Conservation (phyloP, 305 asterid genomes). For the Plantago rigida region DNA sequence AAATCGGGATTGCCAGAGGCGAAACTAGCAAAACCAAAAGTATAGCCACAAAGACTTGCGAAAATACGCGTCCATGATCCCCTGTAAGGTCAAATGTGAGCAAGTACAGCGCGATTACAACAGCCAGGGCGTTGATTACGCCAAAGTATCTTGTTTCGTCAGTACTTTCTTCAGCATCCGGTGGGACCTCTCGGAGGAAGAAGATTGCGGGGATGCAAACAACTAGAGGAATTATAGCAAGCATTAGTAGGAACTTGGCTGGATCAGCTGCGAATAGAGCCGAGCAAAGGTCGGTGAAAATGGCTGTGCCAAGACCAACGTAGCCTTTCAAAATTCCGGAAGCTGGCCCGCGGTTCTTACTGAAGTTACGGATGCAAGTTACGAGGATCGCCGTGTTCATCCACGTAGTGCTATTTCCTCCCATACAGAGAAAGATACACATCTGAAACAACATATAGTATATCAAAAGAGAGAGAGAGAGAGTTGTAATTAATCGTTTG, state of each 20-base stretch:
- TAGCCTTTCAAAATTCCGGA: slow-evolving; percentile 78
- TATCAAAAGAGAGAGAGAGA: too few relatives aligned
- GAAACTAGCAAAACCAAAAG: slow-evolving; percentile 56
- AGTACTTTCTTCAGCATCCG: slow-evolving; percentile 45
- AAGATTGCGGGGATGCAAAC: slow-evolving; percentile 63
- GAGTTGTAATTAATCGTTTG: too few relatives aligned
- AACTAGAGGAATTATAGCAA: slow-evolving; percentile 43
- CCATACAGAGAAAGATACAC: slow-evolving; percentile 83
- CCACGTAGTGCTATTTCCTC: slow-evolving; percentile 97
- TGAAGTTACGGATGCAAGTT: slow-evolving; percentile 73
- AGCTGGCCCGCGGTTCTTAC: slow-evolving; percentile 72
- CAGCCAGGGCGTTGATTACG: slow-evolving; percentile 54
- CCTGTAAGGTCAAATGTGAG: slow-evolving; percentile 61
- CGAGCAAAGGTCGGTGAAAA: slow-evolving; percentile 78
- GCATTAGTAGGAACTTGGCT: slow-evolving; percentile 59
- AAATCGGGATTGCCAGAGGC: slow-evolving; percentile 55
- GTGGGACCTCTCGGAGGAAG: slow-evolving; percentile 82
- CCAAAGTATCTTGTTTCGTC: slow-evolving; percentile 63
- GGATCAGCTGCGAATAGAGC: slow-evolving; percentile 74
- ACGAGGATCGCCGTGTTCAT: slow-evolving; percentile 88
- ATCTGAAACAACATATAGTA: slow-evolving; percentile 48
- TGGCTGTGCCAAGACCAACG: slow-evolving; percentile 88
- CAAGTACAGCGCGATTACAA: slow-evolving; percentile 57
- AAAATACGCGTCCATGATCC: slow-evolving; percentile 44
- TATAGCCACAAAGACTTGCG: slow-evolving; percentile 52